A percentile compares a stretch with the other conserved stretches of the same genome.
phyloP scores from a whole-genome alignment of 1,284 basidiomycete species.

The Boletus semigastroideus region DNA sequence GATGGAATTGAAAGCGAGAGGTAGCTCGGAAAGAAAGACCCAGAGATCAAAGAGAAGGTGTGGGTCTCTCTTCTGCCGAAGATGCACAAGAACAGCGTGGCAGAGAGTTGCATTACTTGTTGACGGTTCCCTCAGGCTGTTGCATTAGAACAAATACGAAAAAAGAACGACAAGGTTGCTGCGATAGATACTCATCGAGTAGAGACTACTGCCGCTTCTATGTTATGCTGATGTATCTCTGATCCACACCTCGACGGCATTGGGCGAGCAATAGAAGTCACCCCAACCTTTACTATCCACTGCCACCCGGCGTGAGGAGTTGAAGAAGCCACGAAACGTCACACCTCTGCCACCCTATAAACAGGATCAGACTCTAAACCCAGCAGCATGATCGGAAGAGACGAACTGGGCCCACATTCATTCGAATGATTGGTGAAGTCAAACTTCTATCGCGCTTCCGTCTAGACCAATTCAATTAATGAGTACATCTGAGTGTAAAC shows the following conservation, averaged over 20 bases:
- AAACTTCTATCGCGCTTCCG: conserved; percentile 20
- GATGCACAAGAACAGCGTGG: no score
- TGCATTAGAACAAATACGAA: no score
- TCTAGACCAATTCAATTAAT: neutral
- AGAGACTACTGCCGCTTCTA: no score
- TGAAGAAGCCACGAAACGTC: conserved; percentile 49
- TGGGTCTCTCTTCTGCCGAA: no score
- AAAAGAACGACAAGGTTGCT: no score
- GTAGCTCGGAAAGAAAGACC: no score
- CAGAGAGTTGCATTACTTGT: no score
- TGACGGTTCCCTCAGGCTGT: no score
- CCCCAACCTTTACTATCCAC: conserved; percentile 58
- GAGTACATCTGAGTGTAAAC: conserved; percentile 24
- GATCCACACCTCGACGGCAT: conserved; percentile 60
- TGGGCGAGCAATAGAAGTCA: conserved; percentile 52
- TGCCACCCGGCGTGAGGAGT: conserved; percentile 40
- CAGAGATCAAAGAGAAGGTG: no score
- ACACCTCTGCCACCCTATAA: conserved; percentile 35
- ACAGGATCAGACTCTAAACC: neutral
- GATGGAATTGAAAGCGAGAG: no score
- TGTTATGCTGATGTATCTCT: neutral
- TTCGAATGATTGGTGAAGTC: conserved; percentile 48
- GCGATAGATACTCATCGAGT: neutral
- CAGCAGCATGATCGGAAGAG: neutral
- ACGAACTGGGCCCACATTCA: conserved; percentile 63